These are phyloP conservation scores for Citrus maxima DNA, from an alignment of 345 rosid species.

Conservation along the genomic window DNA sequence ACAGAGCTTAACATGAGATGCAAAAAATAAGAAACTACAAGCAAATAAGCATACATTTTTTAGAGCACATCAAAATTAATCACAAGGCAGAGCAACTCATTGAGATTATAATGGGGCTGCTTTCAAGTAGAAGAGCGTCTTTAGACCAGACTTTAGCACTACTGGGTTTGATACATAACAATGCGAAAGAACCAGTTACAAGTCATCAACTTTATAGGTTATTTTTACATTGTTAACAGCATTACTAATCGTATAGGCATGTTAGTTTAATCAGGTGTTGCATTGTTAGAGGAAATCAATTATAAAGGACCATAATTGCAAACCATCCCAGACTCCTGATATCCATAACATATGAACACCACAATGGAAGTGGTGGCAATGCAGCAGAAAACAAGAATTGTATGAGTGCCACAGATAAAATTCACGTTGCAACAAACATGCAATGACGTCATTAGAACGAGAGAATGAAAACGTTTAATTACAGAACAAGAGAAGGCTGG, in stretches of 20 bases:
- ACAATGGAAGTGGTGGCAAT: neutral
- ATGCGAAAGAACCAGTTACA: neutral
- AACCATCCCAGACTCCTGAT: neutral
- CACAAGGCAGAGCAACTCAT: neutral
- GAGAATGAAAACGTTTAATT: neutral
- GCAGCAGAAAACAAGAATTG: neutral
- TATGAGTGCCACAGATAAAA: neutral
- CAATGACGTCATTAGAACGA: neutral
- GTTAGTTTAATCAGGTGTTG: neutral
- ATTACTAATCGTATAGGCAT: neutral
- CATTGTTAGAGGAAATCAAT: neutral
- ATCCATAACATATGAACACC: neutral
- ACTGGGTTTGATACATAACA: neutral
- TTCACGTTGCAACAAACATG: neutral
- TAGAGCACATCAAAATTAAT: neutral
- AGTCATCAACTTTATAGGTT: neutral
- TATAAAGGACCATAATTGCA: neutral
- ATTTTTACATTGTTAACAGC: neutral
- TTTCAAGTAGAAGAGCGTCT: neutral
- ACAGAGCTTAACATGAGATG: neutral
- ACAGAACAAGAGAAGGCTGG: neutral
- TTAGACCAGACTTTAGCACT: neutral
- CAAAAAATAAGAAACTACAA: neutral
- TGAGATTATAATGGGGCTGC: neutral
- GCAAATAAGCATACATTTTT: neutral